Conservation (phyloP, 2,329 filamentous ascomycete species). For the Epichloe amarillans region DNA sequence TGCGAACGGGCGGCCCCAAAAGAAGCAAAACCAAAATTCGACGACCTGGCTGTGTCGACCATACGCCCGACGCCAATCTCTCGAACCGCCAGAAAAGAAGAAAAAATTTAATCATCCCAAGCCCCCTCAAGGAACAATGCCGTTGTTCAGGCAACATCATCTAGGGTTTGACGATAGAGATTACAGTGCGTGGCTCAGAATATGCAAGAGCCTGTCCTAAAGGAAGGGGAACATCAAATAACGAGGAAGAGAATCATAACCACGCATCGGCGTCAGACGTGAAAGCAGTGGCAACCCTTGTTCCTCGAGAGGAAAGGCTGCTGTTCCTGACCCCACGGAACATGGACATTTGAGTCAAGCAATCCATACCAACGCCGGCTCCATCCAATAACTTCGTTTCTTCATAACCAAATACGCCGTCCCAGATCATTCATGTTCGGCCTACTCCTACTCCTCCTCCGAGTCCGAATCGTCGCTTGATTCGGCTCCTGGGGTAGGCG, state of each 20-base stretch:
- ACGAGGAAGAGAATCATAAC: background rate
- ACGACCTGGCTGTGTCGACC: background rate
- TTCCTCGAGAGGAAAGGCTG: background rate
- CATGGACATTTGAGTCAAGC: background rate
- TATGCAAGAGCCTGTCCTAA: constrained; percentile 2
- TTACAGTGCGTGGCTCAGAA: background rate
- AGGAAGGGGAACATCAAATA: background rate
- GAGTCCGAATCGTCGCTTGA: constrained; percentile 33
- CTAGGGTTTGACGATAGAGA: background rate
- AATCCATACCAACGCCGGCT: constrained; percentile 8
- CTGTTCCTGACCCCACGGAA: background rate
- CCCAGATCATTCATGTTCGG: background rate
- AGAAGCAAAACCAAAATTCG: background rate
- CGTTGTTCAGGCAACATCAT: background rate
- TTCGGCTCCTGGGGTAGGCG: constrained; percentile 18
- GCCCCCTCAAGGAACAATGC: background rate
- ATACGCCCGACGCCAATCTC: constrained; percentile 1
- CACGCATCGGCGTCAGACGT: background rate
- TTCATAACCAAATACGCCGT: constrained; percentile 5
- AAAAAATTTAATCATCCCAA: background rate
- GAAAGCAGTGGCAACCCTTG: background rate
- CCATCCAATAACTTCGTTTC: constrained; percentile 8
- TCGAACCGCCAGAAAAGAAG: background rate
- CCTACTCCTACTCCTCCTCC: constrained; percentile 27
- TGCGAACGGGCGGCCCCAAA: background rate